Conservation (phyloP, 371 early-diverging fungal genomes). For the Syncephalastrum monosporum region DNA sequence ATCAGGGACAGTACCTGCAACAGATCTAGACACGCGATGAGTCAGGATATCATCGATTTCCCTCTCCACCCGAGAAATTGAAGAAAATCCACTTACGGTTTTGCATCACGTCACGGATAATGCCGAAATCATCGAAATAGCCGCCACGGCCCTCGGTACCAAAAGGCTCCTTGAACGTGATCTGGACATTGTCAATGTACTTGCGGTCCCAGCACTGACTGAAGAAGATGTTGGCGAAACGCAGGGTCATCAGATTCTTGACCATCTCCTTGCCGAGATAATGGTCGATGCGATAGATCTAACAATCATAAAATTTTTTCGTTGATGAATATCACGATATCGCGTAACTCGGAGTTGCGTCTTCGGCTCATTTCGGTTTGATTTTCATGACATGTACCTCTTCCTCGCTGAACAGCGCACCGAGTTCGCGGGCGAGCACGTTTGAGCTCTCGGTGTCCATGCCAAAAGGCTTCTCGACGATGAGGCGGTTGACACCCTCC, state of each 20-base stretch:
- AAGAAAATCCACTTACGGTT: constrained; percentile 65
- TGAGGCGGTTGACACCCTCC: constrained; percentile 72
- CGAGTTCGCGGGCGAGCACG: constrained; percentile 67
- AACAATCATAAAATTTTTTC: constrained; percentile 1
- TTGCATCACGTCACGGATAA: constrained; percentile 99
- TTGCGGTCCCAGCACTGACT: constrained; percentile 90
- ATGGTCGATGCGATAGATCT: constrained; percentile 98
- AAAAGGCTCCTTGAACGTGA: constrained; percentile 97
- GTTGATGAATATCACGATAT: no score
- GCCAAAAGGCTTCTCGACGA: constrained; percentile 99
- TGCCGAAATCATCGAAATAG: constrained; percentile 99
- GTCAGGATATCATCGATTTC: constrained; percentile 5
- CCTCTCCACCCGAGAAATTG: not conserved
- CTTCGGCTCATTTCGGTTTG: no score
- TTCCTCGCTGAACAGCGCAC: constrained; percentile 75
- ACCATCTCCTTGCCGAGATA: constrained; percentile 99
- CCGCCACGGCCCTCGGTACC: constrained; percentile 99
- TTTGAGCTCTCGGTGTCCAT: constrained; percentile 80
- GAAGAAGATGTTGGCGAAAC: constrained; percentile 95
- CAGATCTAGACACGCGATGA: constrained; percentile 50
- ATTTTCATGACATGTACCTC: constrained; percentile 50
- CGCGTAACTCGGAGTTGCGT: no score
- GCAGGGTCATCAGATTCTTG: constrained; percentile 91
- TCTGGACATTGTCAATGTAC: constrained; percentile 93
- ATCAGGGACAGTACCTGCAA: constrained; percentile 90